phyloP scores from a whole-genome alignment of 192 early-diverging fungal genomes.

The Coemansia sp. region DNA sequence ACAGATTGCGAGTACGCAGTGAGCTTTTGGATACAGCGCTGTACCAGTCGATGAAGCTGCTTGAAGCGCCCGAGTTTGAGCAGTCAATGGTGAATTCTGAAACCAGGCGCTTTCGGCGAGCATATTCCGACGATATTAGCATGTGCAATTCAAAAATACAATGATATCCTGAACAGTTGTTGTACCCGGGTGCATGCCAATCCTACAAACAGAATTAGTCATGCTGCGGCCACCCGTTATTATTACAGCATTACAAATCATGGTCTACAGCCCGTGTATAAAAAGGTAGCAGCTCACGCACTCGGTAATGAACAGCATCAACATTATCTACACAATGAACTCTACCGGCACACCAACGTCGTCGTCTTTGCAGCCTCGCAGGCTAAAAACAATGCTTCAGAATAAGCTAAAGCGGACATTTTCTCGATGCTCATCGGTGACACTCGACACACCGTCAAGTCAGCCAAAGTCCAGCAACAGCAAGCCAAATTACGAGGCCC shows the following conservation, averaged over 20 bases:
- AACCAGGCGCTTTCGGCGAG: slow-evolving; percentile 29
- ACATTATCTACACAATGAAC: slow-evolving; percentile 1
- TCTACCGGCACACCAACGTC: neutral
- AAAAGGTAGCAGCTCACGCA: neutral
- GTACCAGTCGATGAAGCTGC: slow-evolving; percentile 34
- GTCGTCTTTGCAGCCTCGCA: neutral
- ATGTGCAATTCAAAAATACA: neutral
- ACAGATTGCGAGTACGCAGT: slow-evolving; percentile 33
- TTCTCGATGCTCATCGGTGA: slow-evolving; percentile 17
- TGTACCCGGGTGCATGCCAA: no score
- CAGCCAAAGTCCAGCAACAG: neutral
- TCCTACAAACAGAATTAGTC: no score
- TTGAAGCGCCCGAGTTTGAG: slow-evolving; percentile 36
- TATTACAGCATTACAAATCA: neutral
- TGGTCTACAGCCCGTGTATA: neutral
- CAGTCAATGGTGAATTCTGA: slow-evolving; percentile 14
- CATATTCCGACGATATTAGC: slow-evolving; percentile 33
- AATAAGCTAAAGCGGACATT: neutral
- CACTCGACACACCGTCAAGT: neutral
- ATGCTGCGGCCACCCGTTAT: slow-evolving; percentile 6
- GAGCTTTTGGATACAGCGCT: slow-evolving; percentile 45
- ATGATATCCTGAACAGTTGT: no score
- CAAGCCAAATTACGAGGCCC: slow-evolving; percentile 26
- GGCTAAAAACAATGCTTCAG: neutral
- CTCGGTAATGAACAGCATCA: neutral